phyloP scores from a whole-genome alignment of 1,284 basidiomycete genomes.

The Serendipita sp. region DNA sequence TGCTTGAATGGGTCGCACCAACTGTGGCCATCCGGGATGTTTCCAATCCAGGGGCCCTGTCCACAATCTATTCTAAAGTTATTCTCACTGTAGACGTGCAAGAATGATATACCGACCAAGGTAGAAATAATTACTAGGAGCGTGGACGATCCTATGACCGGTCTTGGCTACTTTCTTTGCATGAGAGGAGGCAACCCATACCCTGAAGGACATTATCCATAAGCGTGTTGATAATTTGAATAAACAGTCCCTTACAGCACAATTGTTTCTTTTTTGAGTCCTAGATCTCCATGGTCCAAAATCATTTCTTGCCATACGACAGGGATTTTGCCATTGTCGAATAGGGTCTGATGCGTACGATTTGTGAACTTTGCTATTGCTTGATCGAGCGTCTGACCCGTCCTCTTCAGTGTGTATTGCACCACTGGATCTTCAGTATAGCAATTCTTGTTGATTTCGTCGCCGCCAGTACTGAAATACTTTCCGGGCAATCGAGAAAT shows the following conservation, averaged over 20 bases:
- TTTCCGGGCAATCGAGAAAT: constrained; percentile 28
- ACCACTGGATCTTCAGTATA: constrained; percentile 51
- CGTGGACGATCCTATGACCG: constrained; percentile 50
- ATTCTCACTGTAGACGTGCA: not conserved
- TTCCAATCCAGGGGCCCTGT: constrained; percentile 64
- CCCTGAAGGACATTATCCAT: constrained; percentile 15
- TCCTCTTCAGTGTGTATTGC: constrained; percentile 32
- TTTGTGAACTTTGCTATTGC: constrained; percentile 51
- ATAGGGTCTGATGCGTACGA: constrained; percentile 34
- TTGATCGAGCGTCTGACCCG: constrained; percentile 42
- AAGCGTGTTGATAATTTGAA: not conserved
- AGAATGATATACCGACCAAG: constrained; percentile 29
- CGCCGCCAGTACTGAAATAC: constrained; percentile 68
- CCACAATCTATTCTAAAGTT: constrained; percentile 52
- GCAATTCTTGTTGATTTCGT: constrained; percentile 64
- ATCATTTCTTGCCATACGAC: constrained; percentile 53
- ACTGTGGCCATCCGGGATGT: constrained; percentile 30
- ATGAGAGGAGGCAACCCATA: constrained; percentile 56
- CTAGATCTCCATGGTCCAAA: constrained; percentile 20
- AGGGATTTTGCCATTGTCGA: constrained; percentile 35
- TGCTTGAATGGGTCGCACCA: constrained; percentile 69
- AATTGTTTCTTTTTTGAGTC: constrained; percentile 25
- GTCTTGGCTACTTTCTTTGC: constrained; percentile 43
- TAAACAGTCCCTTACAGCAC: constrained; percentile 20
- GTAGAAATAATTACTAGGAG: constrained; percentile 63